phyloP scores from a whole-genome alignment of 2,329 filamentous ascomycete species.

The Aspergillus pseudoglaucus region DNA sequence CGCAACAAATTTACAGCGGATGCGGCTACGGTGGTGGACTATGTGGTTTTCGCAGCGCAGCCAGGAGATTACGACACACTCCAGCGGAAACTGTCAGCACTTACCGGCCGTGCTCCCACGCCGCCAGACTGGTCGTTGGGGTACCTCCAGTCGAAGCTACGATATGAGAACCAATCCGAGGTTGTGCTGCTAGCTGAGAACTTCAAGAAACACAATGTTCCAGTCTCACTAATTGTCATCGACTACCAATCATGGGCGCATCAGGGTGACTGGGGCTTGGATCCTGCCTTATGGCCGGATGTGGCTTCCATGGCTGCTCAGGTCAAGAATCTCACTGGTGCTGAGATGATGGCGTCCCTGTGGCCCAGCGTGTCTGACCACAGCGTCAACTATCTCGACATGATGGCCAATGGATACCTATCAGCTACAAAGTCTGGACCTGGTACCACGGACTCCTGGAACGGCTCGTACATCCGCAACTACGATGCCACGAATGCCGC shows the following conservation, averaged over 20 bases:
- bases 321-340: slow-evolving; percentile 45
- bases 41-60: slow-evolving; percentile 51
- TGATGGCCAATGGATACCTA: slow-evolving; percentile 53
- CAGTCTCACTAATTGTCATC: slow-evolving; percentile 56
- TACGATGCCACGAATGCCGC: slow-evolving; percentile 55
- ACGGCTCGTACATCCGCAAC: slow-evolving; percentile 52
- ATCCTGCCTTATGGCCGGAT: slow-evolving; percentile 55
- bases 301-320: slow-evolving; percentile 57
- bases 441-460: slow-evolving; percentile 50
- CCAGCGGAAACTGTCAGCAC: slow-evolving; percentile 46
- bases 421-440: slow-evolving; percentile 53
- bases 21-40: slow-evolving; percentile 51
- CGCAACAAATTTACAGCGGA: slow-evolving; percentile 52
- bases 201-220: slow-evolving; percentile 48
- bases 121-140: slow-evolving; percentile 60
- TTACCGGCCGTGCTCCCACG: slow-evolving; percentile 52
- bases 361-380: slow-evolving; percentile 57
- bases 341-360: slow-evolving; percentile 61
- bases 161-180: slow-evolving; percentile 59
- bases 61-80: slow-evolving; percentile 47
- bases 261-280: slow-evolving; percentile 61
- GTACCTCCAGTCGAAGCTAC: slow-evolving; percentile 60
- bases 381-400: slow-evolving; percentile 53
- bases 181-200: slow-evolving; percentile 51
- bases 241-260: slow-evolving; percentile 60